Evolutionary conservation across 352 stramenopile species (phyloP).

Genomic region (Phytophthora hybrid): DNA sequence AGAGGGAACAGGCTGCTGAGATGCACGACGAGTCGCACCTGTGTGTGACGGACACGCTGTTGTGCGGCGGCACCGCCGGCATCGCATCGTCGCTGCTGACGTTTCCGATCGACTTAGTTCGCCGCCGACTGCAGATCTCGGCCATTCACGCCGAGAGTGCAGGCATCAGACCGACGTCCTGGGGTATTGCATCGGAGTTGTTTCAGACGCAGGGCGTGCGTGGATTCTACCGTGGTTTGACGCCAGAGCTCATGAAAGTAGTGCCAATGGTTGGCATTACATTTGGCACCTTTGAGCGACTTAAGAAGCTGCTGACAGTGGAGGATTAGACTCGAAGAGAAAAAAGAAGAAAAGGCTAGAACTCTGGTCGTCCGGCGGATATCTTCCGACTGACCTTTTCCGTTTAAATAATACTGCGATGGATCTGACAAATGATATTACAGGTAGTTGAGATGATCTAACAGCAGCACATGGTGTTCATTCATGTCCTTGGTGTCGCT

Average conservation of each 20-base stretch:
- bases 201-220: slow-evolving; percentile 73
- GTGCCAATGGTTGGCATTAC: slow-evolving; percentile 97
- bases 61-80: slow-evolving; percentile 91
- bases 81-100: slow-evolving; percentile 94
- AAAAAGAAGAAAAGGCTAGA: slow-evolving; percentile 34
- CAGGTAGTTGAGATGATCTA: too few relatives aligned
- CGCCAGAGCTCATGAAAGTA: slow-evolving; percentile 97
- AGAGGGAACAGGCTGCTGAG: slow-evolving; percentile 35
- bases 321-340: slow-evolving; percentile 55
- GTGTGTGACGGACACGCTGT: slow-evolving; percentile 85
- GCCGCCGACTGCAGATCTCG: slow-evolving; percentile 95
- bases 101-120: slow-evolving; percentile 96
- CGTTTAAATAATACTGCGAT: slow-evolving; percentile 40
- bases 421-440: not conserved
- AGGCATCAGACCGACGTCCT: slow-evolving; percentile 74
- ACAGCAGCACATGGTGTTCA: too few relatives aligned
- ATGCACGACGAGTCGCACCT: slow-evolving; percentile 43
- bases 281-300: slow-evolving; percentile 95
- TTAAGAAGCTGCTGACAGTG: slow-evolving; percentile 92
- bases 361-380: slow-evolving; percentile 32
- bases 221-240: slow-evolving; percentile 91
- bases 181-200: slow-evolving; percentile 79
- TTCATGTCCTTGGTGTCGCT: too few relatives aligned
- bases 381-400: slow-evolving; percentile 29
- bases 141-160: slow-evolving; percentile 76